Conservation (phyloP, 441 rosid genomes). For the Populus hybrid region DNA sequence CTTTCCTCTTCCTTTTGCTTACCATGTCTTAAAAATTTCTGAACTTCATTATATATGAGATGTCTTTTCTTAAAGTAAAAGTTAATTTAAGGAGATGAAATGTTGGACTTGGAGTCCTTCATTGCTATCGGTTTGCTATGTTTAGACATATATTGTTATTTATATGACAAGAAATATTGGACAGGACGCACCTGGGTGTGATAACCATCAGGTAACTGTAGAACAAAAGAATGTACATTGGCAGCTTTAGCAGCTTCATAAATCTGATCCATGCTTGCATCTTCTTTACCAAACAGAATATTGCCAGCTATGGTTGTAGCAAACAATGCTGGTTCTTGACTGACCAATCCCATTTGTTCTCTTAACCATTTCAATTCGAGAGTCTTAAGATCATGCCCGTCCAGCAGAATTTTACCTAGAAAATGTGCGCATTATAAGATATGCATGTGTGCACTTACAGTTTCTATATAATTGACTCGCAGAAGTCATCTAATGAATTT, state of each 20-base stretch:
- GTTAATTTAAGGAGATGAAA: background rate
- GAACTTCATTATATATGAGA: no score
- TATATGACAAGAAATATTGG: background rate
- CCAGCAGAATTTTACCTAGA: conserved; percentile 57
- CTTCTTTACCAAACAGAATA: conserved; percentile 62
- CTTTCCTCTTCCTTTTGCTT: background rate
- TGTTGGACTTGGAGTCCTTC: background rate
- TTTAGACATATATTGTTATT: background rate
- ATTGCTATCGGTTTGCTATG: background rate
- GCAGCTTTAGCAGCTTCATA: conserved; percentile 68
- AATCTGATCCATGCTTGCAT: conserved; percentile 48
- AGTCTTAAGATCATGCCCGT: conserved; percentile 57
- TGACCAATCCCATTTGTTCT: conserved; percentile 79
- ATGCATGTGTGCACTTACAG: background rate
- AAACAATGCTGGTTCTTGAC: conserved; percentile 84
- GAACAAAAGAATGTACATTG: conserved; percentile 72
- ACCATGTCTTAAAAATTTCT: background rate
- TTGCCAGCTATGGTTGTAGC: conserved; percentile 65
- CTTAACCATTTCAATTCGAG: conserved; percentile 71
- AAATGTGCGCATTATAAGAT: conserved; percentile 15
- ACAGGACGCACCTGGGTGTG: conserved; percentile 51
- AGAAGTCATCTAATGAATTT: background rate
- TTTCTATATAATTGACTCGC: background rate
- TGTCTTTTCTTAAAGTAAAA: background rate
- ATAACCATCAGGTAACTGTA: conserved; percentile 61